Evolutionary conservation across 345 rosid species (phyloP).

Genomic region (Boechera retrofracta): DNA sequence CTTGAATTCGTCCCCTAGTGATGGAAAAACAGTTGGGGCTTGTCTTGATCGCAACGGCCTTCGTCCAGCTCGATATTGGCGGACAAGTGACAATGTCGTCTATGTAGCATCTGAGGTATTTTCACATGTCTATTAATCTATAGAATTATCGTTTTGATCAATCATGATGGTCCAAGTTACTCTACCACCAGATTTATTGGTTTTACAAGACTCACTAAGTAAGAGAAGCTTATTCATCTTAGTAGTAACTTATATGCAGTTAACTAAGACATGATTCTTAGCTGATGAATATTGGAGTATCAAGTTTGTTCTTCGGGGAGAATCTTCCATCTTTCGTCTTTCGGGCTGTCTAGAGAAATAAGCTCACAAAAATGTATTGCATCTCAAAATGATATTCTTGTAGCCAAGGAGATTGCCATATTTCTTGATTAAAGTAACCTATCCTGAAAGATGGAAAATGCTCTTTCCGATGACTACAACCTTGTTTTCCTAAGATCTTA

Average conservation of each 20-base stretch:
- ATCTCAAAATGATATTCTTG: too few species aligned
- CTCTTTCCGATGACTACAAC: conserved; percentile 7
- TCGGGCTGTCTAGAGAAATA: too few species aligned
- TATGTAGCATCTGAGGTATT: conserved; percentile 99
- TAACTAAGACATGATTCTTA: too few species aligned
- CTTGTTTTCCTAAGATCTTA: conserved; percentile 14
- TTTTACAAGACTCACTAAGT: conserved; percentile 13
- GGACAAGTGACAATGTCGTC: conserved; percentile 88
- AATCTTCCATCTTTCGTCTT: too few species aligned
- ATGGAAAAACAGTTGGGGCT: conserved; percentile 99
- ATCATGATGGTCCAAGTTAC: neutral
- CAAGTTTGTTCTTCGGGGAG: too few species aligned
- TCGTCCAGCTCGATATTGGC: conserved; percentile 99
- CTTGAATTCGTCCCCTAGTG: conserved; percentile 64
- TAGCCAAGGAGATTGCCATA: too few species aligned
- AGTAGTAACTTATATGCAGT: neutral
- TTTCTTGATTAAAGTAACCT: too few species aligned
- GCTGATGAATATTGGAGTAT: too few species aligned
- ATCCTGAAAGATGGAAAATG: too few species aligned
- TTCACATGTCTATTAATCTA: conserved; percentile 15
- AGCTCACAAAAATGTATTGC: too few species aligned
- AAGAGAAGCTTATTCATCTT: conserved; percentile 11
- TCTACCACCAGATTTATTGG: conserved; percentile 11
- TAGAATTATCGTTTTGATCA: conserved; percentile 19
- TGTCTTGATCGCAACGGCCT: conserved; percentile 98